Percentiles rank a stretch among this genome's conserved stretches.
phyloP scores from a whole-genome alignment of 768 basidiomycete genomes.

The Cubamyces lactineus region DNA sequence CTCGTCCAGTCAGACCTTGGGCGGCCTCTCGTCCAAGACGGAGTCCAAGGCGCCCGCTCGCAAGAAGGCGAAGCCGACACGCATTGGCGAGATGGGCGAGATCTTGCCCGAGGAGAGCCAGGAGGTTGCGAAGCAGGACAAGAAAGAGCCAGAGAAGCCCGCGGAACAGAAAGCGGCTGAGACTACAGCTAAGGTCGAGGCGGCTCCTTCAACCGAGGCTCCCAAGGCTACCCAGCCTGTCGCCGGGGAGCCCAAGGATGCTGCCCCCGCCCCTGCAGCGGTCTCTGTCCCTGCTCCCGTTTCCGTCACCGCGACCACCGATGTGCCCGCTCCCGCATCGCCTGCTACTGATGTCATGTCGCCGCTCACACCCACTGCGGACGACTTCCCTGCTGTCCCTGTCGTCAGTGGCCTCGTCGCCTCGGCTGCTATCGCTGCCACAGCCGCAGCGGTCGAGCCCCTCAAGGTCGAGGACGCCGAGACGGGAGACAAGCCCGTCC shows the following conservation, averaged over 20 bases:
- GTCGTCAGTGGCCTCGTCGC: constrained; percentile 25
- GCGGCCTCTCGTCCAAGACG: constrained; percentile 14
- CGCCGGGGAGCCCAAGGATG: constrained; percentile 14
- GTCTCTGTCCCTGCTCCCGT: constrained; percentile 2
- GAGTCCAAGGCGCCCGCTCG: constrained; percentile 29
- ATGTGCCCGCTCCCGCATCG: background rate
- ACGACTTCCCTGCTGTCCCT: constrained; percentile 26
- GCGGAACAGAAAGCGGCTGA: background rate
- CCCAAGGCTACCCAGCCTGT: background rate
- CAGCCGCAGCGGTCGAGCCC: constrained; percentile 20
- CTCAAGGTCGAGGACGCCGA: constrained; percentile 26
- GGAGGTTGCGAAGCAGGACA: constrained; percentile 18
- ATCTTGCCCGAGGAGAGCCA: constrained; percentile 56
- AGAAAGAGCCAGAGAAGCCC: background rate
- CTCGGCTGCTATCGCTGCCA: constrained; percentile 19
- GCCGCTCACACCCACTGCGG: constrained; percentile 18
- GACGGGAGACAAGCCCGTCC: constrained; percentile 22
- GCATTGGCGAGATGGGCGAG: constrained; percentile 75
- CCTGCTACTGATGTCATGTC: constrained; percentile 10
- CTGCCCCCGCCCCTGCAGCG: background rate
- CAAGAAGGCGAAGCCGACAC: constrained; percentile 36
- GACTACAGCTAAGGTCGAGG: background rate
- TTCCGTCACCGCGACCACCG: background rate
- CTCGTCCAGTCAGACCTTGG: constrained; percentile 30
- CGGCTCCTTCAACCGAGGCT: background rate